A percentile compares a stretch with the other conserved stretches of the same genome.
Evolutionary conservation across 768 basidiomycete species (phyloP).

Genomic region (Suillus subalutaceus): DNA sequence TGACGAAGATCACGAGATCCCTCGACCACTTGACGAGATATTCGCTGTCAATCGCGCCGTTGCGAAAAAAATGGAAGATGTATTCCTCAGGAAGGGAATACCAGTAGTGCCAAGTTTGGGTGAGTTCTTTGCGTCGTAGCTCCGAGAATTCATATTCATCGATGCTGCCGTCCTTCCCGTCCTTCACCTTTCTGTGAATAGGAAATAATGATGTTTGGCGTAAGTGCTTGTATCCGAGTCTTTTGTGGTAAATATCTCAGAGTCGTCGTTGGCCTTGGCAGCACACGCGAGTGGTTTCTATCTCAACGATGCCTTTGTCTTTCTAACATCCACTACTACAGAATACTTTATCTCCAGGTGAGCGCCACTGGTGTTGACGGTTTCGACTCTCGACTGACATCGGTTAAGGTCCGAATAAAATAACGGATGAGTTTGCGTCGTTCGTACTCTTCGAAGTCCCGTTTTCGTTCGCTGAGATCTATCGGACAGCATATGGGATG

Average conservation of each 20-base stretch:
- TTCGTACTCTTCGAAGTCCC: constrained; percentile 37
- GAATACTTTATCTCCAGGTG: constrained; percentile 73
- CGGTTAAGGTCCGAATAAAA: constrained; percentile 62
- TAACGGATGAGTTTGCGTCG: constrained; percentile 71
- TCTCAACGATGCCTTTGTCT: constrained; percentile 3
- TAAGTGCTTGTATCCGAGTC: constrained; percentile 41
- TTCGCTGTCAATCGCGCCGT: constrained; percentile 71
- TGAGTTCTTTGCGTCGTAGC: constrained; percentile 31
- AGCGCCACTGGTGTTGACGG: constrained; percentile 14
- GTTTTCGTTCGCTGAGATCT: constrained; percentile 11
- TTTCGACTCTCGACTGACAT: constrained; percentile 11
- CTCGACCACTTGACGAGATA: constrained; percentile 81
- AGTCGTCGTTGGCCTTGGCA: constrained; percentile 22
- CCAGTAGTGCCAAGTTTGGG: constrained; percentile 83
- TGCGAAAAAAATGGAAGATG: constrained; percentile 67
- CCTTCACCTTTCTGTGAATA: constrained; percentile 26
- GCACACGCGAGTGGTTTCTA: constrained; percentile 54
- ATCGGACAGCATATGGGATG: constrained; percentile 69
- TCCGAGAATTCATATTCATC: constrained; percentile 2
- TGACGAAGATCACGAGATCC: constrained; percentile 81
- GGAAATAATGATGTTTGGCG: constrained; percentile 95
- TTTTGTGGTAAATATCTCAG: constrained; percentile 2
- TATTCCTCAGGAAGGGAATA: constrained; percentile 72
- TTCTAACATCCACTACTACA: constrained; percentile 27
- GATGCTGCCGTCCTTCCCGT: background rate